Conservation (phyloP, 306 rosid species). For the Spatholobus suberectus region DNA sequence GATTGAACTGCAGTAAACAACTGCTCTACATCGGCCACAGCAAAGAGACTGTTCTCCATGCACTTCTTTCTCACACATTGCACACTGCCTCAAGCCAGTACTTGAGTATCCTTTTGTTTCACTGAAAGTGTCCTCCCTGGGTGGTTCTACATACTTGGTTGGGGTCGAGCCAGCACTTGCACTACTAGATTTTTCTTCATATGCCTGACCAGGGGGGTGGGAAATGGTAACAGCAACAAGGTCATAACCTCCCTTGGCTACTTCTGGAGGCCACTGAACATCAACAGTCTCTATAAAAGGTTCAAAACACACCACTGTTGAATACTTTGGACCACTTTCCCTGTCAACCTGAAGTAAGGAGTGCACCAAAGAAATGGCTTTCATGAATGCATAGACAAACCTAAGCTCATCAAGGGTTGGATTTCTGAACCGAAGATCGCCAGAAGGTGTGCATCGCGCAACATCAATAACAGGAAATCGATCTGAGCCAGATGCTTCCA, state of each 20-base stretch:
- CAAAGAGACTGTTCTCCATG: constrained; percentile 43
- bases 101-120: constrained; percentile 36
- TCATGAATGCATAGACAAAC: constrained; percentile 72
- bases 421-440: constrained; percentile 59
- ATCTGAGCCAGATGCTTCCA: constrained; percentile 50
- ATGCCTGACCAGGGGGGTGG: constrained; percentile 44
- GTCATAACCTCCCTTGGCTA: constrained; percentile 44
- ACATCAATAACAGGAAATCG: constrained; percentile 74
- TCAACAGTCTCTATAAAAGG: constrained; percentile 75
- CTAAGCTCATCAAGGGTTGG: constrained; percentile 67
- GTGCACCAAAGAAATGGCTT: constrained; percentile 65
- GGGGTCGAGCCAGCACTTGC: constrained; percentile 44
- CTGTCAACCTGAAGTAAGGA: constrained; percentile 63
- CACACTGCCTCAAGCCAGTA: constrained; percentile 42
- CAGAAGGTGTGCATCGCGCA: constrained; percentile 56
- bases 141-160: constrained; percentile 45
- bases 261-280: constrained; percentile 63
- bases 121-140: constrained; percentile 31
- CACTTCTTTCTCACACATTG: constrained; percentile 48
- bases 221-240: constrained; percentile 48
- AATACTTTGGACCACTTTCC: constrained; percentile 67
- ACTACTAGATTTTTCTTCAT: constrained; percentile 42
- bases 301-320: constrained; percentile 52
- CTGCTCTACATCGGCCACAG: constrained; percentile 57
- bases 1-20: constrained; percentile 59